Evolutionary conservation across 139 green algal genomes (phyloP), one percentile per base, ranked within the genome.

Genomic region (Coelastrella sp.): DNA sequence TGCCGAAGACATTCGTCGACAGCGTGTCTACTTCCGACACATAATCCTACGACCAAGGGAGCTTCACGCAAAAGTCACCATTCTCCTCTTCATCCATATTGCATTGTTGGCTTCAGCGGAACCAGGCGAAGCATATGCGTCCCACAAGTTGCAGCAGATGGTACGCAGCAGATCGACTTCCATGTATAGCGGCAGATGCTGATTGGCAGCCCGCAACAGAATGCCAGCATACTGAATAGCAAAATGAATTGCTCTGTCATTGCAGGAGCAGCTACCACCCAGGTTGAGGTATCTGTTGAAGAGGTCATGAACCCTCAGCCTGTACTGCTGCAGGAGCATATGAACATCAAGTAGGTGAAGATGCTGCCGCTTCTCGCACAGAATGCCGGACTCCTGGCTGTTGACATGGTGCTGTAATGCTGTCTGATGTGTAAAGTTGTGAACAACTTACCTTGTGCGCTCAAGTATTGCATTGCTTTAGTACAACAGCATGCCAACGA

Each of bases 301-400:
- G 81, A 86, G 51, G 37, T 86, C 17, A 87, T 82, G 82, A 82
- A 87, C 69, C 82, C 82, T 30, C 37, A 82, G n/a, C 69, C 82
- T 25, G 69, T 82, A 11, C 34, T 87, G 66, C 59, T 87, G 38
- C n/a, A 64, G 0, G 71, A 57, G 6, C 25, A 27, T 53, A 66
- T 76, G 69, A 41, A 73, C 15, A 82, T 87, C 82, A 86, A 86
- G 80, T 86, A 41, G 64, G 80, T 60, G 40, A 13, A n/a, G n/a
- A n/a, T n/a, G n/a, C n/a, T n/a, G n/a, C n/a, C n/a, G n/a, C n/a
- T n/a, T n/a, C n/a, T n/a, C n/a, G n/a, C n/a, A n/a, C n/a, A n/a
- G n/a, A n/a, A n/a, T n/a, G n/a, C n/a, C n/a, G n/a, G n/a, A n/a
- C n/a, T n/a, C n/a, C n/a, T n/a, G n/a, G n/a, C n/a, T n/a, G n/a